Evolutionary conservation across 352 stramenopile species (phyloP), one percentile per base, ranked within the genome.

Genomic region (Pythium brassicae): DNA sequence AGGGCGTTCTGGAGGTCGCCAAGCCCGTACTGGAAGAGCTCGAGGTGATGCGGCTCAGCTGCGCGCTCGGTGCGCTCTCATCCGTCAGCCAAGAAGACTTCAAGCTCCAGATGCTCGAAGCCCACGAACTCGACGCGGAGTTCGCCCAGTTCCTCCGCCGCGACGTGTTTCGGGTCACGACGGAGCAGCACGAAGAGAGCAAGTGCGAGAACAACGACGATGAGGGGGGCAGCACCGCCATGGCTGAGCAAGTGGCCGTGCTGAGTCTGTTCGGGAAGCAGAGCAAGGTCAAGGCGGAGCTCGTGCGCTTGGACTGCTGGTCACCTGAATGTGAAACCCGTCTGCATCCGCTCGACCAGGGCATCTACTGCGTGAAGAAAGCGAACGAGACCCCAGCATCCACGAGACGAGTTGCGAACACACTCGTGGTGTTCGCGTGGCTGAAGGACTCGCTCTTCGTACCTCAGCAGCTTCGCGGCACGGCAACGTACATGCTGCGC

Each of bases 1-100:
- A 94, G 39, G 86, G 90, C 47, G 79, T 83, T 52, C 71, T 78
- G 8, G 76, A 84, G 53, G 69, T 91, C 6, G 52, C 87, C 26
- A 91, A 94, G 47, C 71, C 81, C 0, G 71, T 91, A 26, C 55
- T 92, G 20, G 62, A 77, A 9, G 83, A 94, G 39, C 29, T 80
- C 34, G 83, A 92, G 22, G 68, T 94, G 4, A 68, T 89, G 59
- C 79, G 79, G 0, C 58, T 94, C 51, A 75, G 83, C 53, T 76
- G 64, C 29, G 66, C 62, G 25, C 65, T 94, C 1, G 73, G 74
- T 27, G 72, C 83, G 65, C 45, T 89, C 25, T 63, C 69, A 4
- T 68, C 55, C 1, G 62, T 83, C 20, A 80, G 69, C 27, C 27
- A 54, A 4, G 76, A 75, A 26, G 77, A 89, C 23, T 87, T 86